Evolutionary conservation across 2,329 filamentous ascomycete genomes (phyloP).

Genomic region (Venturia oleaginea): DNA sequence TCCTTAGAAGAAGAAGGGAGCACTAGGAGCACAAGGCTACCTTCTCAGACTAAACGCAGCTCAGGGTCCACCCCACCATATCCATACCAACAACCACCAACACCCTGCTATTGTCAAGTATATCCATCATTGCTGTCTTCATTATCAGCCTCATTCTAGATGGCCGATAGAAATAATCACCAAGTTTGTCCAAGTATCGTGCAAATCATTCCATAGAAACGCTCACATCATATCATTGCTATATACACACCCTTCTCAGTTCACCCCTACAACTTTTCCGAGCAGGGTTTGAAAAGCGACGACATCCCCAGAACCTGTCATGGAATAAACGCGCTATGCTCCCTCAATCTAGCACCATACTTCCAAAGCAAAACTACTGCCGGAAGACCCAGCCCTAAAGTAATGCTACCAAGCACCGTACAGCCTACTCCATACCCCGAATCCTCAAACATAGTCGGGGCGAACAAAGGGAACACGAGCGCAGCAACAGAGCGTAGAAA

Average conservation of each 20-base stretch:
- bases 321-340: neutral
- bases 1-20: neutral
- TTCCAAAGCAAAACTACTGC: slow-evolving; percentile 39
- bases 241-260: too few relatives aligned
- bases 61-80: neutral
- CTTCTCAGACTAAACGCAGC: neutral
- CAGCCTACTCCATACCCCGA: slow-evolving; percentile 44
- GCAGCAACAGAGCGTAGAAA: slow-evolving; percentile 48
- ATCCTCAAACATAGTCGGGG: slow-evolving; percentile 39
- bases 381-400: slow-evolving; percentile 42
- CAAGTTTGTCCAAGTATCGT: too few relatives aligned
- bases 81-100: neutral
- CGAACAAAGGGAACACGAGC: slow-evolving; percentile 53
- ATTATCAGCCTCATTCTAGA: too few relatives aligned
- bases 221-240: too few relatives aligned
- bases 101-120: neutral
- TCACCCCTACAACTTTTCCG: too few relatives aligned
- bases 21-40: too few relatives aligned
- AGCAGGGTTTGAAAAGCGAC: too few relatives aligned
- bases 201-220: too few relatives aligned
- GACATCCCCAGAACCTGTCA: too few relatives aligned
- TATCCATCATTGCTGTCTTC: too few relatives aligned
- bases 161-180: too few relatives aligned
- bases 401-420: slow-evolving; percentile 47
- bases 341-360: slow-evolving; percentile 28